A percentile compares a stretch with the other conserved stretches of the same genome.
Conservation (phyloP, 352 stramenopile genomes). For the Phytopythium sindhum region DNA sequence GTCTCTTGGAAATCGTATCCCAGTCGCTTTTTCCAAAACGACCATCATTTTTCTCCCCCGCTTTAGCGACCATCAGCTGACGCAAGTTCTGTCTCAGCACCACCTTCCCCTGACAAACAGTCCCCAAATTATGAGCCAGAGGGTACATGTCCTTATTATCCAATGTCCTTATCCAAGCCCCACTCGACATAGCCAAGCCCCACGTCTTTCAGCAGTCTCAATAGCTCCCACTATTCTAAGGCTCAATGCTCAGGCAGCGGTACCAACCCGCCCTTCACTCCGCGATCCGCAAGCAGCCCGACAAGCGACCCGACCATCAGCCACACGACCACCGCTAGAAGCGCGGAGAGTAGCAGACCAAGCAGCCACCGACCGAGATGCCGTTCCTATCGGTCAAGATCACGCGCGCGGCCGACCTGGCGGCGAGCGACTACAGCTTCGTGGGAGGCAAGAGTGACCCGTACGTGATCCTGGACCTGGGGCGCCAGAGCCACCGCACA, state of each 20-base stretch:
- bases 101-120: neutral
- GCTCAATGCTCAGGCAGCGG: neutral
- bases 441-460: conserved; percentile 65
- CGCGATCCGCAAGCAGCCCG: neutral
- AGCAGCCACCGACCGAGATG: conserved; percentile 20
- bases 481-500: conserved; percentile 48
- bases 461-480: conserved; percentile 62
- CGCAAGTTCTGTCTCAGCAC: conserved; percentile 2
- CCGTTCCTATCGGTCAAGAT: conserved; percentile 51
- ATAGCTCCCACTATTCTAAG: neutral
- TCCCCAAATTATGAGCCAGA: neutral
- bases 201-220: too few species aligned
- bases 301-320: neutral
- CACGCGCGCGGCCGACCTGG: conserved; percentile 43
- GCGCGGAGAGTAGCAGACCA: too few species aligned
- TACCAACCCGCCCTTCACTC: neutral
- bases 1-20: neutral
- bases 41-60: neutral
- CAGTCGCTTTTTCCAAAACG: neutral
- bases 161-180: neutral
- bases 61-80: neutral
- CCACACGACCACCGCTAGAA: too few species aligned
- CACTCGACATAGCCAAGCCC: neutral
- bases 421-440: conserved; percentile 56
- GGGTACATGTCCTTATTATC: conserved; percentile 2